These are phyloP conservation scores for Fraxinus dipetala DNA, from an alignment of 305 asterid genomes.

Conservation along the genomic window DNA sequence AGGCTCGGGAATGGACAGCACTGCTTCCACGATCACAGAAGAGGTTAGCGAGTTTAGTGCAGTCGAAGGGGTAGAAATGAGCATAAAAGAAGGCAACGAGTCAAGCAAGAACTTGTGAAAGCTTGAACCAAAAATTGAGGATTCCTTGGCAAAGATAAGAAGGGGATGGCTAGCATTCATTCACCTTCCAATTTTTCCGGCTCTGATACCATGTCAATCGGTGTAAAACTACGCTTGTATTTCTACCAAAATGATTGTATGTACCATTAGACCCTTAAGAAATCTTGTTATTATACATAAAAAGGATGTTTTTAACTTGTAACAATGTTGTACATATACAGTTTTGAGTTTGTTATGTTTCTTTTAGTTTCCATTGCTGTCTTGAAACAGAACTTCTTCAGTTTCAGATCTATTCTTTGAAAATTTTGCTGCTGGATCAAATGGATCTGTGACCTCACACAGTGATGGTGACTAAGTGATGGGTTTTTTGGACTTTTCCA, in stretches of 20 bases:
- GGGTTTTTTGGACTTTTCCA: slow-evolving; percentile 38
- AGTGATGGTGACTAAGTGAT: slow-evolving; percentile 62
- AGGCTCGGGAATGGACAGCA: slow-evolving; percentile 60
- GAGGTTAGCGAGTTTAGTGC: slow-evolving; percentile 42
- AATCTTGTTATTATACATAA: slow-evolving; percentile 45
- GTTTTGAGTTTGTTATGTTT: slow-evolving; percentile 44
- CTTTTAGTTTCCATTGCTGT: not conserved
- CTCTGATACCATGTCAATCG: slow-evolving; percentile 16
- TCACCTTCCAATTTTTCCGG: slow-evolving; percentile 25
- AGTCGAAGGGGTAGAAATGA: slow-evolving; percentile 73
- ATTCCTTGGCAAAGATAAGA: slow-evolving; percentile 8
- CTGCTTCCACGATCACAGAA: slow-evolving; percentile 51
- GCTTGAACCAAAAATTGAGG: not conserved
- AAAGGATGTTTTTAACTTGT: slow-evolving; percentile 45
- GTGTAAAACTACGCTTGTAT: slow-evolving; percentile 23
- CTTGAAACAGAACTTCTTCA: slow-evolving; percentile 24
- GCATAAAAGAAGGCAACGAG: slow-evolving; percentile 83
- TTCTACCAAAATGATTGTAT: slow-evolving; percentile 45
- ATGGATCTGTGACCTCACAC: slow-evolving; percentile 30
- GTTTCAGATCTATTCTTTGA: slow-evolving; percentile 37
- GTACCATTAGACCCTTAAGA: slow-evolving; percentile 32
- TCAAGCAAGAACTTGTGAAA: slow-evolving; percentile 61
- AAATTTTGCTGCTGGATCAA: slow-evolving; percentile 35
- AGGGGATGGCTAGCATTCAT: slow-evolving; percentile 14
- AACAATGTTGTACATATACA: slow-evolving; percentile 70